A percentile compares a stretch with the other conserved stretches of the same genome.
These are phyloP conservation scores for Plectranthus barbatus DNA, from an alignment of 257 asterid species.

Conservation along the genomic window DNA sequence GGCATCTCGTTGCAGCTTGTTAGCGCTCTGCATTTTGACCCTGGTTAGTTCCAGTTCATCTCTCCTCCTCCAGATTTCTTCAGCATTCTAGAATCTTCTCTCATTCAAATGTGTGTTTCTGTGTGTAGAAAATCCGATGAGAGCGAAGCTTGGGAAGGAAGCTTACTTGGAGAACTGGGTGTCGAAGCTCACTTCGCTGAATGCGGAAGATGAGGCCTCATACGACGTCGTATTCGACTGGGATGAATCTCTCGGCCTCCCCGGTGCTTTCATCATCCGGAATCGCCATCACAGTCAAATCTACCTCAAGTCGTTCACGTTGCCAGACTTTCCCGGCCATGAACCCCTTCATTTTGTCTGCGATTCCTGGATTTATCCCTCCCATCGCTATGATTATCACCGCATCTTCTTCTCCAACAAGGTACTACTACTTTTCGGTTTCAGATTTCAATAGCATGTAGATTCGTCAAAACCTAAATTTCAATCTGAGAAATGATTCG, in stretches of 20 bases:
- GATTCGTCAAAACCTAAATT: background rate
- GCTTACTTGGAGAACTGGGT: constrained; percentile 61
- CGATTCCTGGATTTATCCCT: constrained; percentile 87
- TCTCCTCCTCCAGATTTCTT: background rate
- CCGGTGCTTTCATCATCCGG: constrained; percentile 61
- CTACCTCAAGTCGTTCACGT: constrained; percentile 56
- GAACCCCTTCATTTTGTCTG: constrained; percentile 57
- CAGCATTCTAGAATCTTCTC: background rate
- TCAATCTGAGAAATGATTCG: background rate
- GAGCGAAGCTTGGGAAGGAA: constrained; percentile 65
- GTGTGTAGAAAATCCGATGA: constrained; percentile 26
- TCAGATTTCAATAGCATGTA: too few relatives aligned
- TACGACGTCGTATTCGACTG: constrained; percentile 48
- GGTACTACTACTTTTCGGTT: constrained; percentile 29
- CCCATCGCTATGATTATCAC: constrained; percentile 40
- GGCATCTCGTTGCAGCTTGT: constrained; percentile 64
- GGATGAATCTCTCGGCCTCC: constrained; percentile 64
- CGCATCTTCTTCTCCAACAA: constrained; percentile 79
- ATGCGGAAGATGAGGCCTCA: constrained; percentile 42
- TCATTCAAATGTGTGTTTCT: background rate
- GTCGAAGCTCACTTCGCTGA: constrained; percentile 42
- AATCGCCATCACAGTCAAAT: constrained; percentile 64
- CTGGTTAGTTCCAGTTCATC: constrained; percentile 25
- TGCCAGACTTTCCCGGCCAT: constrained; percentile 60
- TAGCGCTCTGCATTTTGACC: constrained; percentile 39